Percentiles rank a stretch among this genome's conserved stretches.
phyloP scores from a whole-genome alignment of 2,329 filamentous ascomycete species.

The Stemphylium beticola region DNA sequence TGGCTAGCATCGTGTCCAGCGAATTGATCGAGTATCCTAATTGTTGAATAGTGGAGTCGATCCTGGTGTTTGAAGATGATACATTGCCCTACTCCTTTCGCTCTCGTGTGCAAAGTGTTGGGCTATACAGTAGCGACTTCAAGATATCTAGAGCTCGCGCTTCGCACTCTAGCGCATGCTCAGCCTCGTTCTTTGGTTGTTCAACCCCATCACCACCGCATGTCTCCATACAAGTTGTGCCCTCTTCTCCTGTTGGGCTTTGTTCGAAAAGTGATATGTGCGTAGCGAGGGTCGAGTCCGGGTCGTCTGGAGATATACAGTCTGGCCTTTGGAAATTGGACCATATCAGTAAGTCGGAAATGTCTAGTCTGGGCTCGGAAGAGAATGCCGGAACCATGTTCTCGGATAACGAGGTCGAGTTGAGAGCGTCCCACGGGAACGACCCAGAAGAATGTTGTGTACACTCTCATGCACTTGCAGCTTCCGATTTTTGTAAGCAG shows the following conservation, averaged over 20 bases:
- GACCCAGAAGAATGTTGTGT: not conserved
- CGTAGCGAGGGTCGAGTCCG: not conserved
- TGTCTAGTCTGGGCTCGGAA: not conserved
- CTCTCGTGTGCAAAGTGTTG: not conserved
- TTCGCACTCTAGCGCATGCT: not conserved
- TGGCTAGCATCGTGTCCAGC: not conserved
- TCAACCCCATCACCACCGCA: not conserved
- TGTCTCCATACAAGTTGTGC: not conserved
- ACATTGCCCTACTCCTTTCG: not conserved
- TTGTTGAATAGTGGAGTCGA: not conserved
- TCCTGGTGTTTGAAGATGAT: not conserved
- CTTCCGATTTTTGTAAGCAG: too few species aligned
- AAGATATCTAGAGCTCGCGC: not conserved
- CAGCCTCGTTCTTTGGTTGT: not conserved
- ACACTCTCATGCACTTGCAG: too few species aligned
- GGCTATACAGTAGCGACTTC: not conserved
- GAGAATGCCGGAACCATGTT: not conserved
- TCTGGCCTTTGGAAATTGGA: constrained; percentile 1
- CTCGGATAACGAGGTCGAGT: not conserved
- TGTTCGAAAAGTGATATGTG: not conserved
- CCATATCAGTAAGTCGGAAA: not conserved
- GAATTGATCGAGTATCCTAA: not conserved
- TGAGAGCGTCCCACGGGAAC: not conserved
- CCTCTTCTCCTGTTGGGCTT: not conserved
- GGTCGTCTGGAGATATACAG: not conserved